A percentile compares a stretch with the other conserved stretches of the same genome.
These are phyloP conservation scores for Microbotryum lychnidis-dioicae DNA, from an alignment of 1,284 basidiomycete genomes.

Conservation along the genomic window DNA sequence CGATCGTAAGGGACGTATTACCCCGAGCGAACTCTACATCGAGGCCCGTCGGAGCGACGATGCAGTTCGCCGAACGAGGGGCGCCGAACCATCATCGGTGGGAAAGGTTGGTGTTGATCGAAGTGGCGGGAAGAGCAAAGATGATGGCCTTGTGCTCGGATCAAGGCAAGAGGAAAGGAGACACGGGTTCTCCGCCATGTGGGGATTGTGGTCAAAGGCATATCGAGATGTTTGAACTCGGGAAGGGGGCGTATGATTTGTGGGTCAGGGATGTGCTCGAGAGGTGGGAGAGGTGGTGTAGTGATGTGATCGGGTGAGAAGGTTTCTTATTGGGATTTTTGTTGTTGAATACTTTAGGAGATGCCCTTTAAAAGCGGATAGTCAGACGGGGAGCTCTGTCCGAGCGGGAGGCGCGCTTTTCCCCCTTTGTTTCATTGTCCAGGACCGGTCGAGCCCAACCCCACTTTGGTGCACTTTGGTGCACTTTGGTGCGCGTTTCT, in stretches of 20 bases:
- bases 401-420: too few species aligned
- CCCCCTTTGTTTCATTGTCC: too few species aligned
- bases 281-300: slow-evolving; percentile 16
- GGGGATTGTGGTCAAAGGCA: slow-evolving; percentile 24
- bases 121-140: slow-evolving; percentile 13
- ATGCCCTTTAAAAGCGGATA: too few species aligned
- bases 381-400: too few species aligned
- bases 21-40: slow-evolving; percentile 6
- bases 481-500: too few species aligned
- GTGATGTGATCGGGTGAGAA: not conserved
- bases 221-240: slow-evolving; percentile 23
- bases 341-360: too few species aligned
- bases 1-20: slow-evolving; percentile 24
- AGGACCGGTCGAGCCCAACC: too few species aligned
- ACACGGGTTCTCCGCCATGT: not conserved
- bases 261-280: slow-evolving; percentile 16
- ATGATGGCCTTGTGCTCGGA: not conserved
- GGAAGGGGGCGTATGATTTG: slow-evolving; percentile 18
- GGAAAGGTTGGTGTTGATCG: slow-evolving; percentile 24
- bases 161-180: too few species aligned
- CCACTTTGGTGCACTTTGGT: too few species aligned
- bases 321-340: too few species aligned
- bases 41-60: too few species aligned
- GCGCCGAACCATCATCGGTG: slow-evolving; percentile 14
- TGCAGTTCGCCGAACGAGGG: slow-evolving; percentile 13